A percentile compares a stretch with the other conserved stretches of the same genome.
Conservation (phyloP, 1,284 basidiomycete species). For the Cryptococcus sp. region DNA sequence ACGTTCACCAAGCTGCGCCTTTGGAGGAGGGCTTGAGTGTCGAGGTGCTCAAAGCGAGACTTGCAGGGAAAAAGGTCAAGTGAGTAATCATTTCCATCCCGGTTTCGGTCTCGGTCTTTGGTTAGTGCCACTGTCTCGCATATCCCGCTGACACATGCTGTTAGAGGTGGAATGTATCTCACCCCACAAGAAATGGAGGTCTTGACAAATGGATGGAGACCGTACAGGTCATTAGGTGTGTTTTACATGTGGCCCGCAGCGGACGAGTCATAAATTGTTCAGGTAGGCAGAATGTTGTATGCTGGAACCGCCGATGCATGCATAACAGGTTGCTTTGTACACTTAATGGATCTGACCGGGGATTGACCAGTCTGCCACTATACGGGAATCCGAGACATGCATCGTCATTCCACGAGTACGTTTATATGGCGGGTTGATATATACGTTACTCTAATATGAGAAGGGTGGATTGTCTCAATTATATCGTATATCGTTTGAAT, state of each 20-base stretch:
- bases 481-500: no score
- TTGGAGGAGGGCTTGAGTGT: constrained; percentile 67
- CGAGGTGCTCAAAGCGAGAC: constrained; percentile 63
- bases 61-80: constrained; percentile 81
- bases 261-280: constrained; percentile 18
- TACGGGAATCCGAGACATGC: no score
- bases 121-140: not conserved
- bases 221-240: constrained; percentile 71
- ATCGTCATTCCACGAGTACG: no score
- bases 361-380: no score
- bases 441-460: no score
- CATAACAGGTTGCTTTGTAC: no score
- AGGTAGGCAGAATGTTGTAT: no score
- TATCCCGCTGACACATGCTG: not conserved
- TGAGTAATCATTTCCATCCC: constrained; percentile 45
- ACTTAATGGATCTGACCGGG: no score
- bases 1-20: constrained; percentile 44
- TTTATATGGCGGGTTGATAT: no score
- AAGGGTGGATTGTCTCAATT: no score
- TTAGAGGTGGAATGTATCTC: constrained; percentile 68
- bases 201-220: constrained; percentile 72
- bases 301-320: no score
- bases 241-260: constrained; percentile 53
- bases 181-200: constrained; percentile 80
- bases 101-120: not conserved